Base-by-base conservation (phyloP, 768 basidiomycete genomes). In the Plicaturopsis crispa region DNA sequence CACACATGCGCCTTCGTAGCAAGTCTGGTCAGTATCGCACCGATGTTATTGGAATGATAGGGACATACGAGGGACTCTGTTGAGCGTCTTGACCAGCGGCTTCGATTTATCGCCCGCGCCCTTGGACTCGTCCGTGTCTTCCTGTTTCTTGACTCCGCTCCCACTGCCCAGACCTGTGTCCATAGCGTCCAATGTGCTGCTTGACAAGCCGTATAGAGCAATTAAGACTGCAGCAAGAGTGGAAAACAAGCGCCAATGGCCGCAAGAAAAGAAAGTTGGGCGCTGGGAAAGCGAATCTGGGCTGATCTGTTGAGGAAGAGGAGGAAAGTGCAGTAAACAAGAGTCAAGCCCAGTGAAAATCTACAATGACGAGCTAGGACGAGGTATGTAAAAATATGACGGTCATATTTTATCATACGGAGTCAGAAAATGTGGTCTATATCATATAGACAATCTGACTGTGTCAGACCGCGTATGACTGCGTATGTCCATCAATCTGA, bases 61-160 rank as follows among this genome's bases (percentile, higher is more conserved):
- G 44, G 41, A 73, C 84, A 51, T 66, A 90, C 87, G 81, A 48
- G 87, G 88, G 13, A 90, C 87, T 60, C 87, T 73, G 63, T 90
- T 90, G 54, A 89, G 66, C 6, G 86, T 83, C 63, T 83, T 80
- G 37, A 75, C 78, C 22, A 65, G 63, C n/a, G 84, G 79, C 53
- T 87, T 89, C 26, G 14, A n/a, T 23, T 73, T 53, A 51, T 84
- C 83, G 35, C 70, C 71, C 60, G 85, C 86, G 34, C 71, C 74
- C 35, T 51, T 42, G 44, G 70, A 65, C 41, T 67, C 69, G 40
- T 77, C 74, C 33, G 54, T 45, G 30, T 69, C 79, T 48, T 83
- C 79, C 48, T 75, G 70, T 57, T 82, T 83, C 65, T 73, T 78
- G 48, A 80, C 65, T 24, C 45, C 48, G 32, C 46, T 45, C 13